These are phyloP conservation scores for Gnaphalium uliginosum DNA, from an alignment of 129 eudicot species.

Conservation along the genomic window DNA sequence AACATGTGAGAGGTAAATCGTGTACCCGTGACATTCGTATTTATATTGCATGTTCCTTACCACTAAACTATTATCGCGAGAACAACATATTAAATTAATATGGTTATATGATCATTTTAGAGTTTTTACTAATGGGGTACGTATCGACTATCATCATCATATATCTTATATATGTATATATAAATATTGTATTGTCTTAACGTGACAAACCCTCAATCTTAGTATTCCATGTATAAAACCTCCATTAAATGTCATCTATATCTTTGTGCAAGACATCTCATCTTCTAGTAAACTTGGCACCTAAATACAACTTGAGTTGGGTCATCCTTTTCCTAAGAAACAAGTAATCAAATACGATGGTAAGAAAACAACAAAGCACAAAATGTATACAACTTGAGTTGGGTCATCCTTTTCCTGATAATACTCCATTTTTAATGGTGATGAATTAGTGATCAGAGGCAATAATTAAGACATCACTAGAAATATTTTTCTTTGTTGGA, in stretches of 20 bases:
- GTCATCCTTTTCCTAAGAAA: slow-evolving; percentile 12
- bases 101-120: too few relatives aligned
- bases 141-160: too few relatives aligned
- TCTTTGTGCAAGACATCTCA: slow-evolving; percentile 11
- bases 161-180: too few relatives aligned
- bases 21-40: too few relatives aligned
- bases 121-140: too few relatives aligned
- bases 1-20: too few relatives aligned
- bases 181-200: background rate
- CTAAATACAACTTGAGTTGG: background rate
- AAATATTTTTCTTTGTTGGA: background rate
- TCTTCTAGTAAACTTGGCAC: slow-evolving; percentile 19
- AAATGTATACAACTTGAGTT: too few relatives aligned
- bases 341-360: background rate
- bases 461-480: background rate
- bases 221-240: background rate
- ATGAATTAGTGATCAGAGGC: background rate
- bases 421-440: slow-evolving; percentile 14
- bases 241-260: slow-evolving; percentile 4
- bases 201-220: slow-evolving; percentile 16
- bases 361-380: too few relatives aligned
- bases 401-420: too few relatives aligned
- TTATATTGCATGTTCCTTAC: too few relatives aligned
- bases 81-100: too few relatives aligned
- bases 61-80: too few relatives aligned